A percentile compares a stretch with the other conserved stretches of the same genome.
Conservation (phyloP, 148 eudicot genomes). For the Simmondsia chinensis region DNA sequence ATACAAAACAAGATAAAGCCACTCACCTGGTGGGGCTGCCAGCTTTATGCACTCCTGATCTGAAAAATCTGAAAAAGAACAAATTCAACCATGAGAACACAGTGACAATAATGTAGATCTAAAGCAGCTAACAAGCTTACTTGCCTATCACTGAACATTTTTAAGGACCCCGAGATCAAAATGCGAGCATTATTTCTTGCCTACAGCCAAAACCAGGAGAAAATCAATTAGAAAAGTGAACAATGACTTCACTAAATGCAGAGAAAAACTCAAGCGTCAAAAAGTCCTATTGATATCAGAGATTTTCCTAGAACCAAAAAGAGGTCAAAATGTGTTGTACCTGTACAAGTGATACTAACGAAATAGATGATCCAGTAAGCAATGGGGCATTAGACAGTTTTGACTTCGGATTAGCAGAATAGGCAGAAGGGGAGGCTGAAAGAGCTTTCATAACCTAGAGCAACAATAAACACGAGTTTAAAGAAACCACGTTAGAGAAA, state of each 20-base stretch:
- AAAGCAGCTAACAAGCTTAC: not conserved
- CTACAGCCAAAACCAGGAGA: constrained; percentile 21
- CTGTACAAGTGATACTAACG: constrained; percentile 69
- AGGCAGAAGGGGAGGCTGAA: constrained; percentile 58
- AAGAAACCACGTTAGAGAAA: not conserved
- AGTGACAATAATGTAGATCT: not conserved
- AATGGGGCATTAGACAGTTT: constrained; percentile 43
- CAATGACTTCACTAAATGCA: not conserved
- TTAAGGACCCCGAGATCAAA: constrained; percentile 69
- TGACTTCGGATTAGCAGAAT: constrained; percentile 46
- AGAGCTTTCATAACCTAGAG: constrained; percentile 50
- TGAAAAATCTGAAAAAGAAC: constrained; percentile 48
- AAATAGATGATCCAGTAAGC: constrained; percentile 47
- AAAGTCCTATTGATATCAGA: not conserved
- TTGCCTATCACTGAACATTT: constrained; percentile 72
- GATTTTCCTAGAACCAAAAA: not conserved
- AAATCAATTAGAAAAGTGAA: not conserved
- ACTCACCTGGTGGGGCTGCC: constrained; percentile 58
- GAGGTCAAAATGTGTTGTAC: constrained; percentile 14
- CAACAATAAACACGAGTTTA: not conserved
- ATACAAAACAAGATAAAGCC: not conserved
- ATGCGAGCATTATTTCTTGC: constrained; percentile 87
- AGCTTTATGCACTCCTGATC: constrained; percentile 69
- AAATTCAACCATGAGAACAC: not conserved
- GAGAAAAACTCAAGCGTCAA: not conserved